Percentiles rank a stretch among this genome's conserved stretches.
These are phyloP conservation scores for Phytophthora constricta DNA, from an alignment of 352 stramenopile genomes.

Conservation along the genomic window DNA sequence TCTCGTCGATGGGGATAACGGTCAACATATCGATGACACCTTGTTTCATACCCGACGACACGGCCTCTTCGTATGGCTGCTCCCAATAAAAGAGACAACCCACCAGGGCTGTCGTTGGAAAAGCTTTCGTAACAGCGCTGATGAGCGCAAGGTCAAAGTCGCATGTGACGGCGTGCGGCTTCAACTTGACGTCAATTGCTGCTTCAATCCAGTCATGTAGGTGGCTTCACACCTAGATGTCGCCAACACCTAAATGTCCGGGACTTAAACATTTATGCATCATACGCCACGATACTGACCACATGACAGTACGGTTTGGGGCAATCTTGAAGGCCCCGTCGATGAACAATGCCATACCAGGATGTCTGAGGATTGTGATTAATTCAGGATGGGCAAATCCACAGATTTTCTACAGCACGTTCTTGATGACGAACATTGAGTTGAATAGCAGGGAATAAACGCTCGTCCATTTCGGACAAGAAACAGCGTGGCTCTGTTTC, in stretches of 20 bases:
- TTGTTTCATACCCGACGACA: not conserved
- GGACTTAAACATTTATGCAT: not conserved
- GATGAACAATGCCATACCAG: not conserved
- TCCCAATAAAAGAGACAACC: not conserved
- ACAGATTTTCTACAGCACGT: not conserved
- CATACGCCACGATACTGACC: not conserved
- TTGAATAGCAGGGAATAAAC: not conserved
- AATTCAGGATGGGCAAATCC: not conserved
- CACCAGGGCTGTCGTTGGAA: not conserved
- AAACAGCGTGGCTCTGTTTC: not conserved
- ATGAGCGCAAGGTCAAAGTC: not conserved
- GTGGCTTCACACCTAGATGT: not conserved
- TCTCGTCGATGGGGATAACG: not conserved
- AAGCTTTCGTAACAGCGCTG: not conserved
- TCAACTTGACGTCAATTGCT: not conserved
- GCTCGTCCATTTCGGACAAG: not conserved
- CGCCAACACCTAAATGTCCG: not conserved
- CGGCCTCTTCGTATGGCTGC: not conserved
- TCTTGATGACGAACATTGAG: not conserved
- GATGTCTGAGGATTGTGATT: not conserved
- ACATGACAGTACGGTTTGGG: not conserved
- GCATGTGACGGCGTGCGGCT: not conserved
- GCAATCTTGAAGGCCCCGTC: not conserved
- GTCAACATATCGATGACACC: not conserved
- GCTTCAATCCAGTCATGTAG: not conserved